A percentile compares a stretch with the other conserved stretches of the same genome.
Evolutionary conservation across 2,329 filamentous ascomycete species (phyloP).

Genomic region (Ceratocystis diversiconidia): DNA sequence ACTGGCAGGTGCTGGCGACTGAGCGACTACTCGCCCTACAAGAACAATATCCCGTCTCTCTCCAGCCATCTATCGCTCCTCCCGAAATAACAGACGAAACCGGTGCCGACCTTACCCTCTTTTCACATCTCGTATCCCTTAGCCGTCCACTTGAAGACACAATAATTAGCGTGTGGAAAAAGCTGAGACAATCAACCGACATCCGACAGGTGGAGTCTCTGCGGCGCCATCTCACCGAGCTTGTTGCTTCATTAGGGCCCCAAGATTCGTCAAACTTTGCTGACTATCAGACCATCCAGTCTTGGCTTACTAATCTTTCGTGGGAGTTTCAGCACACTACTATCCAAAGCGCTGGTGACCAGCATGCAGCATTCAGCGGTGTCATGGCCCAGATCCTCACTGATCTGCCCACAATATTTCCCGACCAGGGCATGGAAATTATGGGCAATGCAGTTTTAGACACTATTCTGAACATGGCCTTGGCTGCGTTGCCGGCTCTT

Average conservation of each 20-base stretch:
- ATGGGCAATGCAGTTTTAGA: constrained; percentile 59
- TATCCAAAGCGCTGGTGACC: constrained; percentile 12
- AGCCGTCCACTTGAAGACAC: constrained; percentile 44
- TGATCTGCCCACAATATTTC: constrained; percentile 56
- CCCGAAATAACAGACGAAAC: constrained; percentile 17
- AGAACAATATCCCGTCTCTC: constrained; percentile 52
- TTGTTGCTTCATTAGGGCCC: constrained; percentile 22
- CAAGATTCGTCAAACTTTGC: constrained; percentile 25
- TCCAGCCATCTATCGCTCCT: constrained; percentile 50
- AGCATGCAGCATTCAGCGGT: constrained; percentile 14
- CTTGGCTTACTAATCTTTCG: constrained; percentile 48
- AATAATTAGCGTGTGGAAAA: constrained; percentile 41
- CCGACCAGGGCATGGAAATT: constrained; percentile 57
- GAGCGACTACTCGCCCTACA: constrained; percentile 65
- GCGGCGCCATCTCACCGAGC: constrained; percentile 10
- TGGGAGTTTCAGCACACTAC: constrained; percentile 30
- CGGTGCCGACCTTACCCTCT: constrained; percentile 13
- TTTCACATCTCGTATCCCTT: constrained; percentile 41
- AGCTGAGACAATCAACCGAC: constrained; percentile 43
- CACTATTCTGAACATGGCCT: constrained; percentile 56
- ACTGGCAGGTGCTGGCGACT: constrained; percentile 58
- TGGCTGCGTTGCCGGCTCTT: constrained; percentile 31
- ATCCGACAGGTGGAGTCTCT: constrained; percentile 52
- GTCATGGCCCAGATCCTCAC: constrained; percentile 31
- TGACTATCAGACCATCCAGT: constrained; percentile 44